Evolutionary conservation across 1,139 yeast genomes (phyloP), one percentile per base, ranked within the genome.

Genomic region (Zygosaccharomyces sapae): DNA sequence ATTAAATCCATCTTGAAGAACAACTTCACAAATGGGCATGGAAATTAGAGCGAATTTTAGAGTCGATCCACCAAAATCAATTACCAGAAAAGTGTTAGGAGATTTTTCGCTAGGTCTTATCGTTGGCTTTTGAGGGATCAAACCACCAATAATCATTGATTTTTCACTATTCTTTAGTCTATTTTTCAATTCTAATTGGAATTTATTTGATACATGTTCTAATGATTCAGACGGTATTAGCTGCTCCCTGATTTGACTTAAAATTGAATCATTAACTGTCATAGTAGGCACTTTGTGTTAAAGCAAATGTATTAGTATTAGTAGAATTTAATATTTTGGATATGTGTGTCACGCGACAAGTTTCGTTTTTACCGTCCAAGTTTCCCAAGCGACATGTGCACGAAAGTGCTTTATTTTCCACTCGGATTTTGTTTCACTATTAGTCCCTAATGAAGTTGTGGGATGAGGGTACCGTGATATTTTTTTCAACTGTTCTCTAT

Each of bases 41-140:
- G 50, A 39, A 5, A 59, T 43, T 2, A 61, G 41, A 3, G 61
- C 65, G 44, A 56, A 39, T 46, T 60, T 62, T 8, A 59, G 43
- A 18, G 41, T 54, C 4, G 61, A 58, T 5, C 66, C 66, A 18
- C 66, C 66, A 47, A 61, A 54, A 50, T 62, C 66, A 30, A 61
- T 54, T 3, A 64, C 57, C 18, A 61, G 41, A 29, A 47, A 37
- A 22, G 22, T 34, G 35, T 44, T n/a, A 9, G 31, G 20, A 38
- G 36, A 34, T 41, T 45, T 33, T 13, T 25, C 38, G 12, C 10
- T 27, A 18, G 18, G 25, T 29, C 10, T 44, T 41, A 19, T 34
- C 30, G n/a, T 39, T 31, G n/a, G 6, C 25, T 22, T 42, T 22
- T 24, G 12, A 13, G 31, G 48, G 25, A 30, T 19, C 24, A 10